Evolutionary conservation across 2,329 filamentous ascomycete genomes (phyloP), one percentile per base, ranked within the genome.

Genomic region (Hypomyces rosellus): DNA sequence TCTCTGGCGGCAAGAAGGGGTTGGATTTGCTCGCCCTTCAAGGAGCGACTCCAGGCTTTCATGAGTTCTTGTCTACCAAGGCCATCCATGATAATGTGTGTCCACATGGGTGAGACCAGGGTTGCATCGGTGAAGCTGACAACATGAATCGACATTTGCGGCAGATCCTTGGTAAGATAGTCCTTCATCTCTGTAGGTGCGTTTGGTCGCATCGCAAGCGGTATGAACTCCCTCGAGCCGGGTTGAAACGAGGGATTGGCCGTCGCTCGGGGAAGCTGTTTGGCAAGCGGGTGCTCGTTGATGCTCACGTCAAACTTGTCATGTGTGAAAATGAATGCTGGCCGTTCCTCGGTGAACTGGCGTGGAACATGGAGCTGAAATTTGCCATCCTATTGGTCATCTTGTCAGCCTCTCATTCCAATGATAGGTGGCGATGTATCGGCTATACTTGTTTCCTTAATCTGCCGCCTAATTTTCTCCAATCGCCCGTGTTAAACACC

Each of bases 111-210:
- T 1, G 65, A 63, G 3, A 80, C 63, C 0, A 80, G 58, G 0
- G 76, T 80, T 0, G 72, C 70, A 50, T 81, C 72, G 3, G 55
- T 59, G 56, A 80, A 80, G 0, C 69, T 68, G 3, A 69, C 67
- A 39, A 79, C 62, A 53, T 76, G 74, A 4, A 80, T 59, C 3
- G 66, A 66, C 3, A 80, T 58, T 55, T 72, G 72, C 0, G 75
- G 75, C n/a, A 56, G 59, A 54, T 77, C 74, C 3, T 57, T 54
- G 36, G 61, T 57, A 5, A 74, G 40, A 51, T 69, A 74, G 47
- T 75, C 72, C 3, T 65, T 59, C 0, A 75, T 52, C 5, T 55
- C 63, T 15, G 22, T 48, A 36, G 51, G 57, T 4, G 39, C 36
- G 8, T 45, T 48, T n/a, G 50, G 12, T 11, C 15, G 44, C n/a